Evolutionary conservation across 2,329 filamentous ascomycete species (phyloP), one percentile per base, ranked within the genome.

Genomic region (Rhinocladiella similis): DNA sequence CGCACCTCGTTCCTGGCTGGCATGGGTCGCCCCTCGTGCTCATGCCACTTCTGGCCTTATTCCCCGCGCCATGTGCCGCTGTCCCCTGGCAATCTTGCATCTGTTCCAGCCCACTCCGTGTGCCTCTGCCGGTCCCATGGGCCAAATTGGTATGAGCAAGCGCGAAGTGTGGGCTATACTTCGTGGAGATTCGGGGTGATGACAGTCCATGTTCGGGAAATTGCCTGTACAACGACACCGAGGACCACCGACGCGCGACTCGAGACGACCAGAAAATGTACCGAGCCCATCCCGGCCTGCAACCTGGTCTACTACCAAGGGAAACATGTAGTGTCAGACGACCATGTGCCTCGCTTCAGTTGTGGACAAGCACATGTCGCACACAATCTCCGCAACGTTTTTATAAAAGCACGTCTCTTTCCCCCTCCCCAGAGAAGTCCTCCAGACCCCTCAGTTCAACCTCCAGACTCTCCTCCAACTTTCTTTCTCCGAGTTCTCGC

Each of bases 361-460:
- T 25, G 43, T 48, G n/a, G 20, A n/a, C 19, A 29, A 20, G 25
- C 54, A 57, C 54, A 61, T 61, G 51, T 50, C 43, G 36, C 33
- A 35, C 41, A 18, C 18, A 12, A 36, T 27, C 16, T 46, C 42
- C 55, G 50, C 58, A 55, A 53, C 53, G 22, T 20, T 50, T 38
- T 54, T 53, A 55, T 56, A 57, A 61, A 58, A 57, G 47, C 47
- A 47, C 29, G 10, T 22, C 16, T 7, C 20, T 27, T 39, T 29
- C 59, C 53, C 51, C 59, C 56, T 55, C 56, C 36, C 56, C 29
- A 33, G 29, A 57, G 50, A 25, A 43, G 48, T 47, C 16, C 47
- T 59, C 58, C 56, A 56, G 53, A 41, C 49, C 57, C 53, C 33
- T 35, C 33, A 49, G 27, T 29, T 35, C n/a, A 38, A n/a, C 38